Evolutionary conservation across 2,329 filamentous ascomycete species (phyloP), one percentile per base, ranked within the genome.

Genomic region (Sporothrix protearum): DNA sequence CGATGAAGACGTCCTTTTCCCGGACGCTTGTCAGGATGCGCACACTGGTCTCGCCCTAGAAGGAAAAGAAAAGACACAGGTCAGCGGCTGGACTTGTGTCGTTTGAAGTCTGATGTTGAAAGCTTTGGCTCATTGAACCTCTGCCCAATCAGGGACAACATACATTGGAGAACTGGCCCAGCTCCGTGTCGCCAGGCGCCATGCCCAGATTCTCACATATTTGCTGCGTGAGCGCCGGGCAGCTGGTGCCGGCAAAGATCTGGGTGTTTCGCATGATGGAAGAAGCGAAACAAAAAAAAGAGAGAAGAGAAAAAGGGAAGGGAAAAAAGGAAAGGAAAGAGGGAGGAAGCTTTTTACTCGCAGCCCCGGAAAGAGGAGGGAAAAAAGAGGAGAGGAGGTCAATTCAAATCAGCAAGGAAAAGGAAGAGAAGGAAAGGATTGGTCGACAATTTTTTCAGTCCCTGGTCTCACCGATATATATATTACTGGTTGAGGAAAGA

Each of bases 1-100:
- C 92, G 80, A 99, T 95, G 81, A 98, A 99, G 77, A 99, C 95
- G 87, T 99, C 95, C 82, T 98, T 96, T 80, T 99, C 96, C 76
- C 96, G 92, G 75, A 99, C 94, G 81, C 88, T 91, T 63, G 87
- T 90, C 79, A 90, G 79, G 78, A 91, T 90, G 77, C 88, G 87
- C 77, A 91, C 89, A 78, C 88, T 90, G 72, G 88, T 91, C 82
- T 91, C 89, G 81, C 89, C 89, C 88, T 90, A 74, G 71, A 72
- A 28, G 10, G 47, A 71, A 71, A 71, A 75, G 39, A 33, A 57
- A 75, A 78, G 51, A 55, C 55, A 59, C 55, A 59, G 30, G 71
- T 59, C 30, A 57, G 69, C 49, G 49, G 30, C 59, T 57, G 2
- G 22, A 39, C 30, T 36, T 36, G 30, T 10, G 14, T 16, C 42